Base-by-base conservation (phyloP, 2,329 filamentous ascomycete species). In the Alternaria panax region DNA sequence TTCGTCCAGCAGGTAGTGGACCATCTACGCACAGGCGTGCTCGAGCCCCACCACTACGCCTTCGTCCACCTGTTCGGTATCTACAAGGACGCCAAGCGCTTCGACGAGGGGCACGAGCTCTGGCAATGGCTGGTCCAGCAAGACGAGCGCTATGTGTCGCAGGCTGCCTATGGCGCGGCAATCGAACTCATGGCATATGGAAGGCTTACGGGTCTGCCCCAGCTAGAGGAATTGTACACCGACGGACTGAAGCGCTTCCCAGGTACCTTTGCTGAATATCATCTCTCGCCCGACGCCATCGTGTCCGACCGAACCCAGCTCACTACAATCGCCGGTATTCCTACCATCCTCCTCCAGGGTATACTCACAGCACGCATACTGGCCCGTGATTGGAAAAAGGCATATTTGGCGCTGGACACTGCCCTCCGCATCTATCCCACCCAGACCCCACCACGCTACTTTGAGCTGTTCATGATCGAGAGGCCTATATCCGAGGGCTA, bases 331-430 rank as follows among this genome's bases (percentile, higher is more conserved):
- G 58, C 65, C 18, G 79, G 77, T 24, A 72, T 83, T 11, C 79
- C 80, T 2, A 75, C 80, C 18, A 69, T 73, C 22, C 71, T 85
- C 11, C 71, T 85, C 3, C 80, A 82, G 61, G 81, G 81, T 6
- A 84, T 85, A 43, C 69, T 81, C 42, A 80, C 76, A 2, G 83
- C 83, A 4, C 79, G 83, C 41, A 60, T 84, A 3, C 65, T 81
- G 5, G 68, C 75, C 30, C 78, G 81, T 18, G 80, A 85, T 51
- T 81, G 82, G 74, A 77, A 72, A 36, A 78, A 76, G 9, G 81
- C 83, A 2, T 86, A 86, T 60, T 74, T 85, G 18, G 80, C 78
- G 5, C 72, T 86, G 3, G 84, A 86, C 66, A 81, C 81, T 9
- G 75, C 76, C 2, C 68, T 85, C 6, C 78, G 83, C 25, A 73